Conservation (phyloP, 2,329 filamentous ascomycete genomes). For the Aspergillus amoenus region DNA sequence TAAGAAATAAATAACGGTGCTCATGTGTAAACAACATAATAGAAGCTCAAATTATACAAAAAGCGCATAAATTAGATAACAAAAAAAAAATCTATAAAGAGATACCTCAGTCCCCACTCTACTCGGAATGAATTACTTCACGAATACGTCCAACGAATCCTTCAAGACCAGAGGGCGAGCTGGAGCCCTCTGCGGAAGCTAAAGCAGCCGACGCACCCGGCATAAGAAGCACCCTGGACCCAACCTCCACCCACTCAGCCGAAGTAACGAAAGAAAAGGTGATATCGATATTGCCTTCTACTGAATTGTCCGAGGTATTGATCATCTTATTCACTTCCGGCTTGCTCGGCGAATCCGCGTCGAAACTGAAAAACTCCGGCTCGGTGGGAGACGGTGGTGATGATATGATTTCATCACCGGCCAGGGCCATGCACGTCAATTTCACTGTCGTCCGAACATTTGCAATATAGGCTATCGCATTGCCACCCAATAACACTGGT, state of each 20-base stretch:
- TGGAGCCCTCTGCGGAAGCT: conserved; percentile 48
- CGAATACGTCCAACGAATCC: conserved; percentile 57
- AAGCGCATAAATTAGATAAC: background rate
- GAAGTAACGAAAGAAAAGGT: conserved; percentile 59
- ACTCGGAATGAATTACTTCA: conserved; percentile 48
- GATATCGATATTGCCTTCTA: conserved; percentile 42
- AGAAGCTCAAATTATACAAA: background rate
- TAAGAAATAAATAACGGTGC: background rate
- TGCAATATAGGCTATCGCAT: conserved; percentile 76
- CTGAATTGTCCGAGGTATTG: conserved; percentile 18
- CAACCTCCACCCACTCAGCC: conserved; percentile 58
- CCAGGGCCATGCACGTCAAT: conserved; percentile 58
- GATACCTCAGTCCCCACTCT: background rate
- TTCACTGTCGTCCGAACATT: conserved; percentile 81
- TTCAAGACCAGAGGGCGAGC: conserved; percentile 54
- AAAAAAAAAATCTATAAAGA: background rate
- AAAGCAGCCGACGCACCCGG: conserved; percentile 54
- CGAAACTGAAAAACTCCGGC: conserved; percentile 46
- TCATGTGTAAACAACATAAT: background rate
- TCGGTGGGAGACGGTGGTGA: conserved; percentile 32
- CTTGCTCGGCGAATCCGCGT: conserved; percentile 32
- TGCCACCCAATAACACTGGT: conserved; percentile 55
- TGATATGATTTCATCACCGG: conserved; percentile 30
- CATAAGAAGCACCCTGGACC: conserved; percentile 60
- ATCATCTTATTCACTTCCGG: conserved; percentile 30